A percentile compares a stretch with the other conserved stretches of the same genome.
These are phyloP conservation scores for Erythrophleum fordii DNA, from an alignment of 306 rosid genomes.

Conservation along the genomic window DNA sequence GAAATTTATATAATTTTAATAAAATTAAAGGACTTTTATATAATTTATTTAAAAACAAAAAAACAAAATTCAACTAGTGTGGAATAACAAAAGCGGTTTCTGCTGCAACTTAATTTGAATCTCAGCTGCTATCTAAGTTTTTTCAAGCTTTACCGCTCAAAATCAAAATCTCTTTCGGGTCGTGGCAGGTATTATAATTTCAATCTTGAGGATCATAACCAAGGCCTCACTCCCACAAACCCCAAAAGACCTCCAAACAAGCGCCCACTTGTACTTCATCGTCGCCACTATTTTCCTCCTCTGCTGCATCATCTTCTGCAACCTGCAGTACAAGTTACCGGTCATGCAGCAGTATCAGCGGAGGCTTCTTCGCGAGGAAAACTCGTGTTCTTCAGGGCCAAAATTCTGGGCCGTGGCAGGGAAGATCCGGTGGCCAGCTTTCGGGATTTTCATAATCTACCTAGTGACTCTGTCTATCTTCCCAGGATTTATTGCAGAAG, in stretches of 20 bases:
- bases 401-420: constrained; percentile 63
- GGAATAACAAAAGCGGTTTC: too few species aligned
- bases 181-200: constrained; percentile 75
- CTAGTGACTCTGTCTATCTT: constrained; percentile 87
- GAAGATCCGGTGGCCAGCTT: constrained; percentile 63
- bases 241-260: constrained; percentile 74
- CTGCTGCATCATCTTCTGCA: constrained; percentile 73
- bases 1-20: too few species aligned
- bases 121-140: background rate
- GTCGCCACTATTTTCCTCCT: constrained; percentile 69
- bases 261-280: constrained; percentile 88
- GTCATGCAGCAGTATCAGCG: constrained; percentile 67
- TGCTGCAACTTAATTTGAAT: background rate
- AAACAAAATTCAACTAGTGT: too few species aligned
- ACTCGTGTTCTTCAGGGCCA: constrained; percentile 54
- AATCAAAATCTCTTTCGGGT: constrained; percentile 16
- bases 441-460: constrained; percentile 75
- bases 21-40: too few species aligned
- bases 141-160: background rate
- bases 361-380: constrained; percentile 46
- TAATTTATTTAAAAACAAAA: too few species aligned
- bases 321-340: constrained; percentile 74
- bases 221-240: constrained; percentile 84
- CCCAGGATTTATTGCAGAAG: constrained; percentile 90
- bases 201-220: constrained; percentile 80